phyloP scores from a whole-genome alignment of 176 grass and related monocot species.

The Bolboschoenus planiculmis region DNA sequence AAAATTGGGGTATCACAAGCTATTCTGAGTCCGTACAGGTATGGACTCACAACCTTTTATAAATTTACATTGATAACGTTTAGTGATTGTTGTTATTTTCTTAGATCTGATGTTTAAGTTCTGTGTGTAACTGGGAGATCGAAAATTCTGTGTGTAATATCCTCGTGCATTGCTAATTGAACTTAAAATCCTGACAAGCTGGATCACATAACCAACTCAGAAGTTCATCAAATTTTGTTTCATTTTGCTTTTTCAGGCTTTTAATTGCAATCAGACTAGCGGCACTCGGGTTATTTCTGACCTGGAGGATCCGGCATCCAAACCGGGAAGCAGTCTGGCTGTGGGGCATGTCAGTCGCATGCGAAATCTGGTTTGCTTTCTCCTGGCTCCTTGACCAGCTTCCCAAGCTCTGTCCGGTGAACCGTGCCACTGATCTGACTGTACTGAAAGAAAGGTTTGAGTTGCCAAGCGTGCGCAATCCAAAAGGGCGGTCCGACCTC shows the following conservation, averaged over 20 bases:
- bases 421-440: constrained; percentile 62
- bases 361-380: constrained; percentile 94
- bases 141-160: not conserved
- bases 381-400: constrained; percentile 96
- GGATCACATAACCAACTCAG: not conserved
- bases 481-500: constrained; percentile 82
- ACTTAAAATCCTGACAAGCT: not conserved
- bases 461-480: constrained; percentile 57
- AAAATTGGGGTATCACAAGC: constrained; percentile 81
- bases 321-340: constrained; percentile 78
- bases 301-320: constrained; percentile 74
- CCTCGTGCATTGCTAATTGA: not conserved
- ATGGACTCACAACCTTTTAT: not conserved
- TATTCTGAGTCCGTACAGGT: constrained; percentile 94
- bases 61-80: not conserved
- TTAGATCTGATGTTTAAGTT: not conserved
- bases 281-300: constrained; percentile 72
- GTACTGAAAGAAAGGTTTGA: constrained; percentile 74
- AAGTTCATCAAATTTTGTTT: not conserved
- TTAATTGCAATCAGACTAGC: constrained; percentile 60
- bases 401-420: constrained; percentile 71
- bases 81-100: not conserved
- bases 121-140: not conserved
- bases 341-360: constrained; percentile 68
- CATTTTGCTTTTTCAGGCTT: constrained; percentile 30